Evolutionary conservation across 805 yeast species (phyloP).

Genomic region (Soucietia sequanensis): DNA sequence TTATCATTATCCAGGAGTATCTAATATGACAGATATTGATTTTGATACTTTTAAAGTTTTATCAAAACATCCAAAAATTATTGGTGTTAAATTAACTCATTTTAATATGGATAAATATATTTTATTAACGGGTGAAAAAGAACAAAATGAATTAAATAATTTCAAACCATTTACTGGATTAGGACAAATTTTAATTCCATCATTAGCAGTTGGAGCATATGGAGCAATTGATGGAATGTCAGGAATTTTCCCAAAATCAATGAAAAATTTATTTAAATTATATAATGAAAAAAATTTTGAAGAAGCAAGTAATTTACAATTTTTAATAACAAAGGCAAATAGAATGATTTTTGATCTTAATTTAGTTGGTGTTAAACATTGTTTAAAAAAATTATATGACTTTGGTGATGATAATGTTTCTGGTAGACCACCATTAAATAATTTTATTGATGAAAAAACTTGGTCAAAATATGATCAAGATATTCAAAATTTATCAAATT

Average conservation of each 20-base stretch:
- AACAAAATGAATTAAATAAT: slow-evolving; percentile 11
- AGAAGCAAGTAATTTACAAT: slow-evolving; percentile 21
- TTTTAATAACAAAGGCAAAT: slow-evolving; percentile 19
- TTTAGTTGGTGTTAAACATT: slow-evolving; percentile 29
- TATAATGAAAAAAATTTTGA: slow-evolving; percentile 11
- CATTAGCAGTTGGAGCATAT: slow-evolving; percentile 18
- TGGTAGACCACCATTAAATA: slow-evolving; percentile 32
- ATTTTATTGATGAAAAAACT: slow-evolving; percentile 6
- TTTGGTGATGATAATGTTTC: slow-evolving; percentile 18
- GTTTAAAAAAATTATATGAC: slow-evolving; percentile 17
- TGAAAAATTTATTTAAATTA: slow-evolving; percentile 15
- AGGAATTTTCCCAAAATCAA: slow-evolving; percentile 20
- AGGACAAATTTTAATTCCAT: slow-evolving; percentile 24
- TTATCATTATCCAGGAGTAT: slow-evolving; percentile 37
- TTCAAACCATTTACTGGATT: slow-evolving; percentile 24
- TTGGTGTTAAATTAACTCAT: slow-evolving; percentile 31
- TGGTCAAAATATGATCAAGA: slow-evolving; percentile 12
- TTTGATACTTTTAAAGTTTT: slow-evolving; percentile 21
- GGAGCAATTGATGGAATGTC: slow-evolving; percentile 27
- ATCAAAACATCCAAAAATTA: slow-evolving; percentile 32
- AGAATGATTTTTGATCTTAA: slow-evolving; percentile 27
- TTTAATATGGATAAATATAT: slow-evolving; percentile 20
- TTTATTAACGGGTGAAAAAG: slow-evolving; percentile 14
- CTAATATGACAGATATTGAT: slow-evolving; percentile 27
- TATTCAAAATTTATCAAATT: slow-evolving; percentile 4